Evolutionary conservation across 352 stramenopile genomes (phyloP).

Genomic region (Globisporangium cystogenes): DNA sequence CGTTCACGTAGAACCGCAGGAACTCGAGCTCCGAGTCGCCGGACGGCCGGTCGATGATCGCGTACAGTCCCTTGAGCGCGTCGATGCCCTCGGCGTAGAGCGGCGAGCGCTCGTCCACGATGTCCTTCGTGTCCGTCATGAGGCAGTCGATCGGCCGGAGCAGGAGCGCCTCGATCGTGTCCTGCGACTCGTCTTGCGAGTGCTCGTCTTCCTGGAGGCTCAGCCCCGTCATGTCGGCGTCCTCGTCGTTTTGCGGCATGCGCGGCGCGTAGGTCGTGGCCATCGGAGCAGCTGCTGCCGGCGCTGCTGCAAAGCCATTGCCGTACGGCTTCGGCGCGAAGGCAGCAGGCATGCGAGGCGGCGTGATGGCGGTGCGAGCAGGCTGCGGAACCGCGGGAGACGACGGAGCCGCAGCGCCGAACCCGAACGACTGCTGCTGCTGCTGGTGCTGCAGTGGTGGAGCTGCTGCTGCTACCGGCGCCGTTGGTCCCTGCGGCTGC

Average conservation of each 20-base stretch:
- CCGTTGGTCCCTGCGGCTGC: not conserved
- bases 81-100: conserved; percentile 63
- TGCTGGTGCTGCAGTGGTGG: not conserved
- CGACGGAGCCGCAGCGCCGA: not conserved
- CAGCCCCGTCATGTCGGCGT: conserved; percentile 50
- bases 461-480: no score
- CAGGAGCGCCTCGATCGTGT: conserved; percentile 45
- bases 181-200: not conserved
- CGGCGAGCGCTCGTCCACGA: conserved; percentile 47
- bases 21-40: conserved; percentile 60
- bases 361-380: not conserved
- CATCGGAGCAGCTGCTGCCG: not conserved
- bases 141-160: conserved; percentile 61
- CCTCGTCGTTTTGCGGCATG: conserved; percentile 28
- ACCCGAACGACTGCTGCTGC: not conserved
- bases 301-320: not conserved
- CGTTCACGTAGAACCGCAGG: conserved; percentile 69
- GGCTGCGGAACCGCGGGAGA: not conserved
- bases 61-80: conserved; percentile 74
- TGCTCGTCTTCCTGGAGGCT: conserved; percentile 17
- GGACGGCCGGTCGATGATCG: conserved; percentile 56
- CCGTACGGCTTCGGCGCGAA: conserved; percentile 9
- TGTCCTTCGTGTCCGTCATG: conserved; percentile 53
- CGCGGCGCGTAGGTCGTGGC: not conserved
- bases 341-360: conserved; percentile 16